Evolutionary conservation across 495 filamentous ascomycete species (phyloP), one percentile per base, ranked within the genome.

Genomic region (Friedmanniomyces simplex): DNA sequence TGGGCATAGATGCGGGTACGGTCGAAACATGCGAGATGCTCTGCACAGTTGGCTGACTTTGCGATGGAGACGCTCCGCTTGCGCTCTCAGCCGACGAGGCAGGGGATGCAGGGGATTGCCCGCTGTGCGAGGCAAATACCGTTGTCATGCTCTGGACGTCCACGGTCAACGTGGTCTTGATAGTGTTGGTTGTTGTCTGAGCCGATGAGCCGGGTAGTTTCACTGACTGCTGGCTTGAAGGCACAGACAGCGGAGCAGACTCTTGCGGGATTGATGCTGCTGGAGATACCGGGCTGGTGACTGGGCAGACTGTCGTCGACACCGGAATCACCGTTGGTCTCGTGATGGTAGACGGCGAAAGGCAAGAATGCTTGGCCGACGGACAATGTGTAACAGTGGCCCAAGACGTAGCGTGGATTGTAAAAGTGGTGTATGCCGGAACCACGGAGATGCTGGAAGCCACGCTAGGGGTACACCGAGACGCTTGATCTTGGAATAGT

Each of bases 241-340:
- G 39, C 4, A 43, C 14, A 43, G 39, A 43, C 18, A 5, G 39
- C 14, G 39, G 18, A 43, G 39, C 5, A 43, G 39, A n/a, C 39
- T 43, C 14, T 5, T 6, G 39, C 39, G 39, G 3, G 5, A 5
- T 43, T 18, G 46, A 25, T 12, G 46, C 4, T 4, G 13, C 25
- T 14, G 24, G 3, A 49, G 46, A 5, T 10, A 7, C 25, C 22
- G 46, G 22, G 46, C 25, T 49, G 25, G 52, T 54, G 10, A 42
- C 32, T 28, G 52, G 52, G 37, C 34, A 54, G 37, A 54, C 21
- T 6, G 52, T 54, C 21, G 52, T 54, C 32, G 52, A 41, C 14
- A 54, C 52, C 1, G 37, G 32, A 21, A 54, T 43, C 4, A 30
- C 39, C 18, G 39, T 36, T n/a, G 26, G 18, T 4, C 25, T 42